Evolutionary conservation across 805 yeast genomes (phyloP), one percentile per base, ranked within the genome.

Genomic region (Candida ortonii): DNA sequence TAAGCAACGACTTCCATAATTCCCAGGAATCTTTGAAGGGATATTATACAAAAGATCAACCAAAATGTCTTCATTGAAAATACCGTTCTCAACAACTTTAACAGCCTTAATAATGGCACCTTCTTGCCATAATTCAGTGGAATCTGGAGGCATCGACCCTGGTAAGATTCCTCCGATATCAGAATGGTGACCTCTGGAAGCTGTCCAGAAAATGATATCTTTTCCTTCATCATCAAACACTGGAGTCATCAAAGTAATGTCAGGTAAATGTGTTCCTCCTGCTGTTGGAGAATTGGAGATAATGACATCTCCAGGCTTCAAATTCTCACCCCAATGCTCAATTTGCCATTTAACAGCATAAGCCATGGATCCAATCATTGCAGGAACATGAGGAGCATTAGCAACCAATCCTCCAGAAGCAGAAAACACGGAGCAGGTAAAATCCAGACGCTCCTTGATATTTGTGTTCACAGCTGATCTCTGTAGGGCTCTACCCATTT

Each of bases 141-240:
- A 74, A 48, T 71, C 62, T 5, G 80, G 72, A 15, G 78, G 73
- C 67, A 70, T 72, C 1, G 76, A 68, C 3, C 80, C 80, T 5
- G 80, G 77, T 26, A 75, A 62, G 32, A 75, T 68, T 13, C 78
- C 75, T 26, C 81, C 81, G 45, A 76, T 75, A 41, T 76, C 81
- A 15, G 81, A 75, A 54, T 76, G 82, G 54, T 76, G 81, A 4
- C 78, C 80, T 42, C 81, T 59, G 2, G 79, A 67, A 3, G 80
- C 81, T 10, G 71, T 70, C 62, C 73, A 73, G 45, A 74, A 75
- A 16, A 67, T 59, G n/a, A 72, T 67, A 22, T 64, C 53, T 16
- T 62, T 66, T 21, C 64, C 55, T 16, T 62, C 64, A 15, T 70
- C 64, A 34, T 64, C 53, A 42, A 71, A 65, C 3, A 75, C 78